phyloP scores from a whole-genome alignment of 495 filamentous ascomycete species.

The Aspergillus incahuasiensis region DNA sequence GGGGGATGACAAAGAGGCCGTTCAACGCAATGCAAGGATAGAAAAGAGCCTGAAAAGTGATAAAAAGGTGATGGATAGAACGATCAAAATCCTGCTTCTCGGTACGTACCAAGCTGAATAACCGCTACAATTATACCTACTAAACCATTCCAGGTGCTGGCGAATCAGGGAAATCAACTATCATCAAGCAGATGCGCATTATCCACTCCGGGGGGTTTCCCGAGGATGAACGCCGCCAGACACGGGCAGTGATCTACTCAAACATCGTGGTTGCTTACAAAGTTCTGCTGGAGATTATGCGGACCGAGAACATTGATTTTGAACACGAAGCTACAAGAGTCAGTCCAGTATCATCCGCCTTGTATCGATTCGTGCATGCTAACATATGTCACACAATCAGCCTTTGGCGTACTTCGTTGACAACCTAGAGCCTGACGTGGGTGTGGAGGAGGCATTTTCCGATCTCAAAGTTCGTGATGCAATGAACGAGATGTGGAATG shows the following conservation, averaged over 20 bases:
- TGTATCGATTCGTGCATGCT: neutral
- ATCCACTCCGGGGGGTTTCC: conserved; percentile 94
- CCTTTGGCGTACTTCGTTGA: conserved; percentile 32
- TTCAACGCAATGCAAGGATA: conserved; percentile 54
- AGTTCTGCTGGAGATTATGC: conserved; percentile 90
- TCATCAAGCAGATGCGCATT: conserved; percentile 98
- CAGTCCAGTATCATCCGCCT: conserved; percentile 2
- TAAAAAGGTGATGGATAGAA: conserved; percentile 72
- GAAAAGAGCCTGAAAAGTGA: conserved; percentile 73
- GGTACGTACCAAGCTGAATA: conserved; percentile 46
- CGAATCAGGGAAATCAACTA: conserved; percentile 96
- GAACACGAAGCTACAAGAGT: conserved; percentile 75
- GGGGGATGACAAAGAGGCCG: conserved; percentile 35
- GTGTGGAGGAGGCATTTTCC: conserved; percentile 67
- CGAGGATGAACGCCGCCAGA: conserved; percentile 85
- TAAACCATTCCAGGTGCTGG: conserved; percentile 67
- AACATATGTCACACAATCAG: conserved; percentile 16
- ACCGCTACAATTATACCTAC: conserved; percentile 1
- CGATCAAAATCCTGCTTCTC: conserved; percentile 79
- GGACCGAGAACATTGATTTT: conserved; percentile 72
- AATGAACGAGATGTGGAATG: conserved; percentile 79
- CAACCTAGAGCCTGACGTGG: conserved; percentile 65
- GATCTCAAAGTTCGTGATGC: conserved; percentile 61
- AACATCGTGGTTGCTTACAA: conserved; percentile 88
- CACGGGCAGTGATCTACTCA: conserved; percentile 88